Evolutionary conservation across 129 eudicot genomes (phyloP).

Genomic region (Arctium lappa): DNA sequence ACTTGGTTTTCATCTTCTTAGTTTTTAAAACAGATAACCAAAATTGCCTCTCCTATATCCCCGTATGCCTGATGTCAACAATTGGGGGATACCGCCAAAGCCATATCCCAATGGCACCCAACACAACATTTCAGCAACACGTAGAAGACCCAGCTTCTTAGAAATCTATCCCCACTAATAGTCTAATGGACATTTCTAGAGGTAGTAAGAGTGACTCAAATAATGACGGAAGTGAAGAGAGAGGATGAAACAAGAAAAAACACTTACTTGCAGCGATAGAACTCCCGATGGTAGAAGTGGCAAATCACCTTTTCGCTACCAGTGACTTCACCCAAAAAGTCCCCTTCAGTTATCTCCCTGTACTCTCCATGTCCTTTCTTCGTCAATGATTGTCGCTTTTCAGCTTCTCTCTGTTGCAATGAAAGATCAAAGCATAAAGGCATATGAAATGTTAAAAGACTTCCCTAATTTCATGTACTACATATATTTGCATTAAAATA

Average conservation of each 20-base stretch:
- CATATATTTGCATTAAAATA: background rate
- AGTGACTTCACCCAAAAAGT: slow-evolving; percentile 25
- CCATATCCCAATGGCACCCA: too few species aligned
- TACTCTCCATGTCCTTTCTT: too few species aligned
- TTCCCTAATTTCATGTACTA: background rate
- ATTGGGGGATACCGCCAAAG: too few species aligned
- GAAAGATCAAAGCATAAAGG: slow-evolving; percentile 7
- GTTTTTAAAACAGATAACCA: too few species aligned
- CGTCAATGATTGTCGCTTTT: slow-evolving; percentile 30
- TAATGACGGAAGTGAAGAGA: background rate
- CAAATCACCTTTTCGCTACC: slow-evolving; percentile 68
- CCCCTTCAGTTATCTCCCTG: slow-evolving; percentile 82
- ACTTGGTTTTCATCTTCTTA: too few species aligned
- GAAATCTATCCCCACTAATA: too few species aligned
- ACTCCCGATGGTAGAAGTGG: slow-evolving; percentile 92
- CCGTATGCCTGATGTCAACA: too few species aligned
- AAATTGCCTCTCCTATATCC: too few species aligned
- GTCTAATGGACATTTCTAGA: too few species aligned
- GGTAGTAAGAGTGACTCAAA: too few species aligned
- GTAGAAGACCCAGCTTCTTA: too few species aligned
- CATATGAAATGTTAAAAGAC: background rate
- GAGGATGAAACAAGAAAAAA: background rate
- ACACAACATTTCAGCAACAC: too few species aligned
- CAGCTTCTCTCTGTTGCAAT: slow-evolving; percentile 74
- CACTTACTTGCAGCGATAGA: slow-evolving; percentile 94